Percentiles rank a stretch among this genome's conserved stretches.
These are phyloP conservation scores for Trypanosoma theileri DNA, from an alignment of 208 protist genomes.

Conservation along the genomic window DNA sequence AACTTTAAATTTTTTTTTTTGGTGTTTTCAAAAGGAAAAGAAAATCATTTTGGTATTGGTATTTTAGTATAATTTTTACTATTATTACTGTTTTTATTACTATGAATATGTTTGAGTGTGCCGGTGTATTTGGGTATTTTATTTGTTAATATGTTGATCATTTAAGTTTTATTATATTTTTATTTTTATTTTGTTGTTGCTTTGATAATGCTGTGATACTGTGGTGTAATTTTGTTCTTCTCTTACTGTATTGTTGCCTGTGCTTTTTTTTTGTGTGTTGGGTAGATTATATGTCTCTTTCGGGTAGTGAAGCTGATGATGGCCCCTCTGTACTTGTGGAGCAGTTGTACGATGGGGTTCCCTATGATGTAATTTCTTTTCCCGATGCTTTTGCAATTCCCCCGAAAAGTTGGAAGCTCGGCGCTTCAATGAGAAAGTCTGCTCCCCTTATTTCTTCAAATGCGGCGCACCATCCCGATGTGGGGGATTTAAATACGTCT, in stretches of 20 bases:
- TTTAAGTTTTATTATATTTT: slow-evolving; percentile 22
- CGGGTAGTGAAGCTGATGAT: neutral
- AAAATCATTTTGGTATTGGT: too few relatives aligned
- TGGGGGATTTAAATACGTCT: too few relatives aligned
- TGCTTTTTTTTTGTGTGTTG: slow-evolving; percentile 14
- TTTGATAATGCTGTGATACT: neutral
- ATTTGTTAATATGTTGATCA: neutral
- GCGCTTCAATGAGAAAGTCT: neutral
- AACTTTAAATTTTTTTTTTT: too few relatives aligned
- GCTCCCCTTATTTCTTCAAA: neutral
- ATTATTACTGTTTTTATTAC: slow-evolving; percentile 2
- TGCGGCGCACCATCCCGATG: neutral
- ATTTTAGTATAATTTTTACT: too few relatives aligned
- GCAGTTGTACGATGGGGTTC: slow-evolving; percentile 21
- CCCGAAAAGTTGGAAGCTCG: slow-evolving; percentile 10
- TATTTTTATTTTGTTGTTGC: slow-evolving; percentile 14
- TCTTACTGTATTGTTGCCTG: neutral
- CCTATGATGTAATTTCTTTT: slow-evolving; percentile 23
- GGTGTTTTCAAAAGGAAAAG: too few relatives aligned
- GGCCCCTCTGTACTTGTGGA: slow-evolving; percentile 14
- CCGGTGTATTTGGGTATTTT: slow-evolving; percentile 6
- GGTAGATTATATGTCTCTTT: neutral
- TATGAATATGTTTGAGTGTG: slow-evolving; percentile 6
- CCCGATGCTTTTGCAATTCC: slow-evolving; percentile 30
- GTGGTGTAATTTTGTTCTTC: slow-evolving; percentile 18